These are phyloP conservation scores for Marasmius sp. DNA, from an alignment of 1,284 basidiomycete species.

Conservation along the genomic window DNA sequence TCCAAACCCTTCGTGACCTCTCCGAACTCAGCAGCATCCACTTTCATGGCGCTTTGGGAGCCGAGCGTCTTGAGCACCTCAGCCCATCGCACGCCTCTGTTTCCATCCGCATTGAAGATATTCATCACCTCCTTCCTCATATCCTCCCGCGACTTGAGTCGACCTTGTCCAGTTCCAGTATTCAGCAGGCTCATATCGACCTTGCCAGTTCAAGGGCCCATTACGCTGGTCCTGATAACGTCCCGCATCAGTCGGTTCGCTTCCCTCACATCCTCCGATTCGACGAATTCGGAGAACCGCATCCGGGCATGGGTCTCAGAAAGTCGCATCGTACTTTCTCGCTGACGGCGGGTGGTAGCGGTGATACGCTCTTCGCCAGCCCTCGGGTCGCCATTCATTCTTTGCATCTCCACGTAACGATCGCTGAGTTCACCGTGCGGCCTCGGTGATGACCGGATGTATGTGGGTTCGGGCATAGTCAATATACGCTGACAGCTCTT, in stretches of 20 bases:
- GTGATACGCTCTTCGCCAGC: conserved; percentile 93
- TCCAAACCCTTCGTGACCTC: conserved; percentile 80
- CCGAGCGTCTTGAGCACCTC: conserved; percentile 76
- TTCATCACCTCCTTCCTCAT: conserved; percentile 77
- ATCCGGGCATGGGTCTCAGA: conserved; percentile 96
- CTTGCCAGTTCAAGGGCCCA: conserved; percentile 93
- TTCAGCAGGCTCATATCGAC: conserved; percentile 97
- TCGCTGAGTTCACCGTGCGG: conserved; percentile 85
- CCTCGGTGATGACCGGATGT: conserved; percentile 86
- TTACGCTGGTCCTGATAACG: conserved; percentile 91
- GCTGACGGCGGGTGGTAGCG: conserved; percentile 93
- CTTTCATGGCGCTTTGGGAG: conserved; percentile 76
- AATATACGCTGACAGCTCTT: conserved; percentile 92
- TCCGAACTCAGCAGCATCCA: conserved; percentile 77
- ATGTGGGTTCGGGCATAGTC: conserved; percentile 91
- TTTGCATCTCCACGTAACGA: conserved; percentile 93
- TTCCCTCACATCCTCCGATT: conserved; percentile 87
- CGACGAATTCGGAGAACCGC: conserved; percentile 86
- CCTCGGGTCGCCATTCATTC: conserved; percentile 87
- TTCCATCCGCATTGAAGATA: conserved; percentile 62
- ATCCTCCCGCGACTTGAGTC: conserved; percentile 82
- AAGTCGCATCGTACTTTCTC: conserved; percentile 98
- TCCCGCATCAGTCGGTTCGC: conserved; percentile 92
- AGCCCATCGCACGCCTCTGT: conserved; percentile 75
- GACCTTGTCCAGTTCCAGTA: conserved; percentile 86